These are phyloP conservation scores for Russula emetica DNA, from an alignment of 768 basidiomycete species.

Conservation along the genomic window DNA sequence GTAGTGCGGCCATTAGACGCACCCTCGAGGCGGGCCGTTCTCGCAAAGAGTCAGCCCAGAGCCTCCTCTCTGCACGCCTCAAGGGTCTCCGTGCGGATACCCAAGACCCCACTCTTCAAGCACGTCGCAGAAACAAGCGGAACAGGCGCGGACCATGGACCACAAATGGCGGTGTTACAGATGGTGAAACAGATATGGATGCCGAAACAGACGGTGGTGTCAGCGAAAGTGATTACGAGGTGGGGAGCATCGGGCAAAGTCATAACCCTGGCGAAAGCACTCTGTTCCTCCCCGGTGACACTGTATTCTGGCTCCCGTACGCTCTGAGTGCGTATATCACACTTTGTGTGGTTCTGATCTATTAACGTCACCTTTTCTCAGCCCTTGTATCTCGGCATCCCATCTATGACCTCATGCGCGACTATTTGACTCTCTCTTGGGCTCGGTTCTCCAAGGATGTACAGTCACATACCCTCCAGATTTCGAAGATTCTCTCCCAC, in stretches of 20 bases:
- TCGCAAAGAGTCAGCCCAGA: slow-evolving; percentile 77
- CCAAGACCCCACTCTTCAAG: slow-evolving; percentile 55
- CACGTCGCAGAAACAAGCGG: slow-evolving; percentile 52
- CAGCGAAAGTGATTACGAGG: slow-evolving; percentile 85
- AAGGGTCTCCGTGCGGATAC: slow-evolving; percentile 55
- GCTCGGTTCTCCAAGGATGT: slow-evolving; percentile 93
- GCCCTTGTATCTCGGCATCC: slow-evolving; percentile 88
- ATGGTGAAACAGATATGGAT: slow-evolving; percentile 71
- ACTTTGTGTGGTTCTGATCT: slow-evolving; percentile 14
- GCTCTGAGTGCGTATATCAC: slow-evolving; percentile 64
- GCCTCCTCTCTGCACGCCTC: slow-evolving; percentile 60
- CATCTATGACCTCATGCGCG: slow-evolving; percentile 92
- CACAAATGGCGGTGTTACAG: slow-evolving; percentile 50
- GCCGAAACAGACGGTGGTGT: slow-evolving; percentile 63
- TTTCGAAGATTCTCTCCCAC: slow-evolving; percentile 81
- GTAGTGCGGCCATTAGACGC: slow-evolving; percentile 76
- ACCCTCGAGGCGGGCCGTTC: slow-evolving; percentile 75
- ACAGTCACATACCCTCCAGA: slow-evolving; percentile 86
- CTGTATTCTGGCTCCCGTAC: slow-evolving; percentile 94
- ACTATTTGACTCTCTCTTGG: slow-evolving; percentile 94
- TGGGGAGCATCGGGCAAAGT: slow-evolving; percentile 66
- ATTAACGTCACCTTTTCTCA: slow-evolving; percentile 32
- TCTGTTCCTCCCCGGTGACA: slow-evolving; percentile 81
- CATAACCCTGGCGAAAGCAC: slow-evolving; percentile 86
- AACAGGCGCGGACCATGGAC: slow-evolving; percentile 67